These are phyloP conservation scores for Fusarium nelsonii DNA, from an alignment of 2,329 filamentous ascomycete species.

Conservation along the genomic window DNA sequence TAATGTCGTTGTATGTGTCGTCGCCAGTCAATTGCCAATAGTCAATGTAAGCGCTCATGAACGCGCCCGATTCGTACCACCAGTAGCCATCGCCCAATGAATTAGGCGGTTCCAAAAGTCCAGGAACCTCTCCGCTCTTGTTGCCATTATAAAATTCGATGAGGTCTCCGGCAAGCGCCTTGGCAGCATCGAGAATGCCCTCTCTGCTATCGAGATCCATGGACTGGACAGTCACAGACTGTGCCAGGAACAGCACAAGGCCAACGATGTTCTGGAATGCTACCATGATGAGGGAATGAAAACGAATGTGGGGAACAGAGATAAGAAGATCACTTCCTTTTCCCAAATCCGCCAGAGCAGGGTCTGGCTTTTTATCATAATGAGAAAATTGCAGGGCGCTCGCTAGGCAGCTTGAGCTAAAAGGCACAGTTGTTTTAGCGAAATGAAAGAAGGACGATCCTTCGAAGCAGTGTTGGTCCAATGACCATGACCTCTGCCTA, in stretches of 20 bases:
- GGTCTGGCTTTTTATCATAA: neutral
- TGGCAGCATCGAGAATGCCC: conserved; percentile 29
- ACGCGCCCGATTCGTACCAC: conserved; percentile 78
- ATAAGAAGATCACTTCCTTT: neutral
- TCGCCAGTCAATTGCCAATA: conserved; percentile 78
- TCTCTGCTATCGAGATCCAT: conserved; percentile 18
- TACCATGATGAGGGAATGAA: conserved; percentile 1
- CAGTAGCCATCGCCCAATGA: conserved; percentile 65
- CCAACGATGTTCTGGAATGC: neutral
- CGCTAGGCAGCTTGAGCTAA: neutral
- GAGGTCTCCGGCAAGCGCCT: conserved; percentile 62
- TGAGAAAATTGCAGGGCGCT: neutral
- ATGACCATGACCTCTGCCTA: neutral
- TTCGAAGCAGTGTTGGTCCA: conserved; percentile 6
- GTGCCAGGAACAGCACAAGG: conserved; percentile 12
- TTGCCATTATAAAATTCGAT: conserved; percentile 65
- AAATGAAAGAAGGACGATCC: conserved; percentile 25
- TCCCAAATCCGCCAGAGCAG: neutral
- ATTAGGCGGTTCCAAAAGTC: conserved; percentile 57
- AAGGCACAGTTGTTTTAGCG: neutral
- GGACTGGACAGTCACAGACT: conserved; percentile 11
- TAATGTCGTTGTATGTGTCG: conserved; percentile 69
- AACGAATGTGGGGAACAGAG: neutral
- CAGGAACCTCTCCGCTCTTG: conserved; percentile 63
- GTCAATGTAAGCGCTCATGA: conserved; percentile 76